Conservation (phyloP, 148 eudicot genomes). For the Diospyros kaki region DNA sequence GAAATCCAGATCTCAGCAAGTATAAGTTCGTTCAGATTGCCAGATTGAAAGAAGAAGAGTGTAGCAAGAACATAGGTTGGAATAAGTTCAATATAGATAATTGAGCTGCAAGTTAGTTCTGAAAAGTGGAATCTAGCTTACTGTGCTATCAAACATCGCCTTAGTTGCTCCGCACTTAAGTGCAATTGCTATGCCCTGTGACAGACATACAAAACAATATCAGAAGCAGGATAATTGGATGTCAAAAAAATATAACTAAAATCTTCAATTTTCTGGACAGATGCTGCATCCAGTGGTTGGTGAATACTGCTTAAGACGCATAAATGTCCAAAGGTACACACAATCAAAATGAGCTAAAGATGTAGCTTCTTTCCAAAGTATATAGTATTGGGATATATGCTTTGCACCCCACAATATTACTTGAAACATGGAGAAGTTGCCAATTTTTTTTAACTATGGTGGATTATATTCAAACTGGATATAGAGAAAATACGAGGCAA, state of each 20-base stretch:
- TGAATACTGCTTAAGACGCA: not conserved
- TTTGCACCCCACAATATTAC: too few species aligned
- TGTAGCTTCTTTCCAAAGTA: too few species aligned
- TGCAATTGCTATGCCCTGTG: conserved; percentile 95
- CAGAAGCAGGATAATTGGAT: not conserved
- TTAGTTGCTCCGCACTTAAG: conserved; percentile 98
- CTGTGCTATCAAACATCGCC: conserved; percentile 94
- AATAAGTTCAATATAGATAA: not conserved
- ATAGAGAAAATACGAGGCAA: too few species aligned
- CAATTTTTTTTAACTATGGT: too few species aligned
- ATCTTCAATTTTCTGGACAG: not conserved
- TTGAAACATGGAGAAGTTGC: too few species aligned
- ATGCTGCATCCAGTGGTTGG: not conserved
- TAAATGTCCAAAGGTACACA: too few species aligned
- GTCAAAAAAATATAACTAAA: not conserved
- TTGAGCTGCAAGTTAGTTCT: not conserved
- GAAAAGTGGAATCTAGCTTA: conserved; percentile 29
- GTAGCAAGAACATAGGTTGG: not conserved
- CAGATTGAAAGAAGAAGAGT: not conserved
- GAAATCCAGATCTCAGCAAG: not conserved
- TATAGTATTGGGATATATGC: too few species aligned
- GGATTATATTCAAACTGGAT: too few species aligned
- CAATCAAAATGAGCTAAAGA: too few species aligned
- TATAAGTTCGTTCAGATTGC: not conserved
- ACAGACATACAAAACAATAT: not conserved